Base-by-base conservation (phyloP, 768 basidiomycete genomes). In the Tephrocybe rancida region DNA sequence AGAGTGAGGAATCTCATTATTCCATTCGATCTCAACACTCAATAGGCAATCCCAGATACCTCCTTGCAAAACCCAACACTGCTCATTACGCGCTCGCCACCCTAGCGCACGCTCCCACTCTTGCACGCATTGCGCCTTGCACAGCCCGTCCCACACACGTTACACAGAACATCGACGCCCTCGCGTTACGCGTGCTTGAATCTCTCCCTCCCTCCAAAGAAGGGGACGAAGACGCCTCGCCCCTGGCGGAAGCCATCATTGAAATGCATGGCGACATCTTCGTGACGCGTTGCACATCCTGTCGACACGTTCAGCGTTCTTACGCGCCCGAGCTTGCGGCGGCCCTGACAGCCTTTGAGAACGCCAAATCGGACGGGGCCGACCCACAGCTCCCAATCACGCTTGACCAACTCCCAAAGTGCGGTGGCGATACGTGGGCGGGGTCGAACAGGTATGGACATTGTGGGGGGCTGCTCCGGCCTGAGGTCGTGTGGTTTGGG, bases 231-330 rank as follows among this genome's bases (percentile, higher is more conserved):
- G 48, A 41, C 13, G 39, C 11, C 18, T 38, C 19, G 5, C n/a
- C 52, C 16, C 50, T 57, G 1, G 44, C 35, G 1, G 60, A 64
- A 3, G 50, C 53, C 2, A 37, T 73, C 8, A 60, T 79, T 30
- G 77, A 83, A 61, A 81, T 83, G 76, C 82, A 83, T 60, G 81
- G 81, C 5, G 64, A 73, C 14, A 58, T 82, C 18, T 73, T 77
- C 61, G 74, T 76, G 49, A 71, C 73, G 25, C 56, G 65, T 7
- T 81, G 82, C 64, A 72, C 75, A 9, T 63, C 66, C 18, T 65
- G 70, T 60, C 24, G 60, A 21, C 25, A 56, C 18, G 70, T 76
- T 43, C 55, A 58, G 7, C 53, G 52, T 25, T 67, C 71, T 56
- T 53, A 57, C 44, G 56, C 51, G 3, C 61, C 64, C 5, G 68